Evolutionary conservation across 140 eudicot species (phyloP).

Genomic region (Cichorium intybus): DNA sequence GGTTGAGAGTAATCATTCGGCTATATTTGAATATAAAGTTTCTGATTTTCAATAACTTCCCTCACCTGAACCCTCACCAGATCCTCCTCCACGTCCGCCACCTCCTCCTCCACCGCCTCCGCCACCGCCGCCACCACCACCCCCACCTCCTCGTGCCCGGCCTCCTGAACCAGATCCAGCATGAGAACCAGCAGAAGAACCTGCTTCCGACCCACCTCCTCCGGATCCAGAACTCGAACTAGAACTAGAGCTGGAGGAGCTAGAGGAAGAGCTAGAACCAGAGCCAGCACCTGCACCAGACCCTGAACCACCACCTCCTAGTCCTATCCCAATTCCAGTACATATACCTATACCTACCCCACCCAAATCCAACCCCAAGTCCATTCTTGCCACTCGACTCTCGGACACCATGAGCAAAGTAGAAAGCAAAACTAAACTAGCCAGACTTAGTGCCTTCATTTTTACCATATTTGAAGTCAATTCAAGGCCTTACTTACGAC

Average conservation of each 20-base stretch:
- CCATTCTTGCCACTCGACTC: slow-evolving; percentile 66
- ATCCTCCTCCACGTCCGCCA: slow-evolving; percentile 24
- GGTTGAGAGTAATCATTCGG: too few relatives aligned
- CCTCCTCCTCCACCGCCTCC: slow-evolving; percentile 34
- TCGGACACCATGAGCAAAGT: slow-evolving; percentile 35
- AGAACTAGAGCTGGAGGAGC: slow-evolving; percentile 51
- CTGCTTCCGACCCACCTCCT: slow-evolving; percentile 53
- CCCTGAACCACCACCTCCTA: slow-evolving; percentile 62
- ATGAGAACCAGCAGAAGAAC: slow-evolving; percentile 64
- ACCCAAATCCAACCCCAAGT: slow-evolving; percentile 53
- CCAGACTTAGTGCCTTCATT: slow-evolving; percentile 29
- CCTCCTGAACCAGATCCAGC: slow-evolving; percentile 67
- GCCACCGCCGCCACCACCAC: slow-evolving; percentile 24
- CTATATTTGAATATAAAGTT: too few relatives aligned
- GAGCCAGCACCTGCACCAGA: slow-evolving; percentile 54
- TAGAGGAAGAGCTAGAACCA: slow-evolving; percentile 40
- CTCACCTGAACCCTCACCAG: slow-evolving; percentile 19
- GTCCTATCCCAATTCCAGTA: slow-evolving; percentile 49
- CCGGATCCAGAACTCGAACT: slow-evolving; percentile 46
- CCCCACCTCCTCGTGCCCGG: slow-evolving; percentile 23
- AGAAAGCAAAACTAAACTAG: slow-evolving; percentile 41
- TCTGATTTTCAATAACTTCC: too few relatives aligned
- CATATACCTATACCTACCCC: slow-evolving; percentile 40
- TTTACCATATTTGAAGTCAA: slow-evolving; percentile 27
- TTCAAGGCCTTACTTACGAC: background rate